Percentiles rank a stretch among this genome's conserved stretches.
These are phyloP conservation scores for Cyberlindnera petersonii DNA, from an alignment of 805 yeast species.

Conservation along the genomic window DNA sequence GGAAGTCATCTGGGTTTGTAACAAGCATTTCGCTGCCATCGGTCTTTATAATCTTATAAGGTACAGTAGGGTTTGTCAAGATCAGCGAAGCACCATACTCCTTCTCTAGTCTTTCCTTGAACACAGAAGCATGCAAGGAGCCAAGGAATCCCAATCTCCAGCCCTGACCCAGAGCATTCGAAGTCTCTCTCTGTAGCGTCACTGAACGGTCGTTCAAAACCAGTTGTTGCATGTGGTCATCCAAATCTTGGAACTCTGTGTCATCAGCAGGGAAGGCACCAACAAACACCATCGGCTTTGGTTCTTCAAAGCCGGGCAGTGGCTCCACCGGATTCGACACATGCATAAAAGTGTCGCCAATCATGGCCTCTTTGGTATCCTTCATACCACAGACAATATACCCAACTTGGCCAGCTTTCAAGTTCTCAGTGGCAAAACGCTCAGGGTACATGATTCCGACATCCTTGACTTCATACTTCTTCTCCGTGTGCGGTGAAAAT, in stretches of 20 bases:
- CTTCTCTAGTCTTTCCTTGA: conserved; percentile 84
- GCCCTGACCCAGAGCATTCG: conserved; percentile 93
- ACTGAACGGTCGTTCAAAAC: conserved; percentile 92
- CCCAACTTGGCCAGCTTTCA: conserved; percentile 91
- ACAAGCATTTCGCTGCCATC: conserved; percentile 64
- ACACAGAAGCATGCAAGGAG: conserved; percentile 91
- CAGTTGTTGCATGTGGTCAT: conserved; percentile 83
- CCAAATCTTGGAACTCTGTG: conserved; percentile 79
- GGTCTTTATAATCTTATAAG: conserved; percentile 68
- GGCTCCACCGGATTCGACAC: conserved; percentile 62
- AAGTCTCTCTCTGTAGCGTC: conserved; percentile 81
- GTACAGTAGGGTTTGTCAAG: conserved; percentile 94
- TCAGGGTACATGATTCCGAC: conserved; percentile 97
- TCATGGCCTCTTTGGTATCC: conserved; percentile 75
- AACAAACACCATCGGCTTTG: conserved; percentile 97
- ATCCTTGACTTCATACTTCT: conserved; percentile 82
- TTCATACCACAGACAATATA: conserved; percentile 95
- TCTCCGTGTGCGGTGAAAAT: conserved; percentile 70
- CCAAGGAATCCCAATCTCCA: conserved; percentile 97
- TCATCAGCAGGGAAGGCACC: conserved; percentile 98
- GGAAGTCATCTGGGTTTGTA: conserved; percentile 92
- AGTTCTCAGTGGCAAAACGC: conserved; percentile 53
- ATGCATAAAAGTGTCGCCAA: conserved; percentile 85
- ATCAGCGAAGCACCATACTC: conserved; percentile 93
- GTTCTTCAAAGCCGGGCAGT: conserved; percentile 92